Evolutionary conservation across 1,284 basidiomycete species (phyloP).

Genomic region (Ustilago curta): DNA sequence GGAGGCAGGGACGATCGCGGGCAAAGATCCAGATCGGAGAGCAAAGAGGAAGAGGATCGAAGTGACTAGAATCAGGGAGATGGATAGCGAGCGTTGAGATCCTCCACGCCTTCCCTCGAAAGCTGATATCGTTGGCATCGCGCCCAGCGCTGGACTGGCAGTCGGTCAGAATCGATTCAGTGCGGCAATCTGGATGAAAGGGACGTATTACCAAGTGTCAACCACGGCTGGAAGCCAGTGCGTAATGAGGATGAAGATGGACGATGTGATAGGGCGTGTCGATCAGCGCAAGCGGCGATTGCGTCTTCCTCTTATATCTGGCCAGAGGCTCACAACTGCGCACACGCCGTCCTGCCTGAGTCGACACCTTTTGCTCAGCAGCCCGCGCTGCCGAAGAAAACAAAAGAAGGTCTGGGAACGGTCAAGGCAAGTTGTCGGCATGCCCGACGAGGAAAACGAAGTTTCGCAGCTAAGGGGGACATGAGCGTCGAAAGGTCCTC

Average conservation of each 20-base stretch:
- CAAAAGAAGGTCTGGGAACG: not conserved
- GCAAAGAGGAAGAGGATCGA: constrained; percentile 9
- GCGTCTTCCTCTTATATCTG: constrained; percentile 4
- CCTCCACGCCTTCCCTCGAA: not conserved
- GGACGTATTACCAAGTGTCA: not conserved
- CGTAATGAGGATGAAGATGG: not conserved
- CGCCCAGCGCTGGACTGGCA: not conserved
- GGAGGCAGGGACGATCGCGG: constrained; percentile 17
- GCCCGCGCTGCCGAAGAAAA: not conserved
- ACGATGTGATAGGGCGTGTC: not conserved
- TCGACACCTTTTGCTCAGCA: not conserved
- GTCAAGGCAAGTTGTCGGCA: not conserved
- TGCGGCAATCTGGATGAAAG: not conserved
- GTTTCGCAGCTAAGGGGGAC: too few species aligned
- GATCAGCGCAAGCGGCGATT: not conserved
- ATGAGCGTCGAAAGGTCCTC: too few species aligned
- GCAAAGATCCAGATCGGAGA: not conserved
- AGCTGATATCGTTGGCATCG: constrained; percentile 4
- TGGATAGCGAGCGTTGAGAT: not conserved
- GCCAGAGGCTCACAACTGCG: not conserved
- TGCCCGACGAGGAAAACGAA: not conserved
- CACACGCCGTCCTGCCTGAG: not conserved
- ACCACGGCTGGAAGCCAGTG: not conserved
- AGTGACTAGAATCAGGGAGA: not conserved
- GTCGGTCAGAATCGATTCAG: not conserved